Base-by-base conservation (phyloP, 768 basidiomycete species). In the Auricularia auricula-judae region DNA sequence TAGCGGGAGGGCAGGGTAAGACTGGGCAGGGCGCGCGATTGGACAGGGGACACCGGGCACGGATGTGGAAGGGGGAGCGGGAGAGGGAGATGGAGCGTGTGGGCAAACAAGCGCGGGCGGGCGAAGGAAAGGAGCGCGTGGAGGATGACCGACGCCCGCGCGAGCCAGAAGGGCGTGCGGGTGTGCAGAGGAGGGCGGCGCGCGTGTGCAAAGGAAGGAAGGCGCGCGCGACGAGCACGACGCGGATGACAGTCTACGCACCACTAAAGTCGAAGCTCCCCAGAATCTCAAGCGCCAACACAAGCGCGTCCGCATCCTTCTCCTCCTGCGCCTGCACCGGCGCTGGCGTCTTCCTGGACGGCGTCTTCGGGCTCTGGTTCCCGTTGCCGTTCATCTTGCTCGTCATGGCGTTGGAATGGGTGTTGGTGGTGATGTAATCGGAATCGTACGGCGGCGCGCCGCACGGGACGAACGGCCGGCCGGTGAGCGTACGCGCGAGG, bases 221-320 rank as follows among this genome's bases (percentile, higher is more conserved):
- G 47, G 47, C 47, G 47, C 18, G 18, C 11, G n/a, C n/a, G n/a
- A n/a, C n/a, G n/a, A n/a, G n/a, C n/a, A n/a, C n/a, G 43, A 18
- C 10, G 43, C 11, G 43, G 3, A 44, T 10, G 43, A 44, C 3
- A 44, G 43, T 10, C 8, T 10, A 29, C 54, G 54, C 11, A 59
- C 56, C 56, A 64, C 84, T 92, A 75, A 98, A 98, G 74, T 99
- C 94, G 71, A 98, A 99, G 4, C 85, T 82, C 42, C 94, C 93
- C 14, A 99, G 79, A 0, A 93, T 94, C 21, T 80, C 84, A 35
- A 99, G 78, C 0, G 97, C 97, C 35, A 99, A 80, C 0, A 88
- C 88, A 53, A 94, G 68, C n/a, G 73, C 70, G 62, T 5, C 23
- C 56, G 56, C 7, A 59, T 59, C 56, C 23, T 18, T 21, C 56